These are phyloP conservation scores for Excoecaria agallocha DNA, from an alignment of 345 rosid genomes.

Conservation along the genomic window DNA sequence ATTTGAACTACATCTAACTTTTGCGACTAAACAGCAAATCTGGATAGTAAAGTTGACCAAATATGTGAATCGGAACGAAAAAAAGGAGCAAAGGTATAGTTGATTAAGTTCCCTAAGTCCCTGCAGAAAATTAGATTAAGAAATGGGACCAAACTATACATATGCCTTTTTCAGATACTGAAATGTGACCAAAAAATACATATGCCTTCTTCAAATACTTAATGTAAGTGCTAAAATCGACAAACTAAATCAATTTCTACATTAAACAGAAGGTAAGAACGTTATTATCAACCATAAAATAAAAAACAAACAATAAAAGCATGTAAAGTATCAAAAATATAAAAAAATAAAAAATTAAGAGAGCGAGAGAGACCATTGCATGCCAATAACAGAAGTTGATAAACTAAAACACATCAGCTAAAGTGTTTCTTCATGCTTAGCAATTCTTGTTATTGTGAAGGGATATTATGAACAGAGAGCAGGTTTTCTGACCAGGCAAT, in stretches of 20 bases:
- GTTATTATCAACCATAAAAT: background rate
- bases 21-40: background rate
- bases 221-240: background rate
- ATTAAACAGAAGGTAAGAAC: background rate
- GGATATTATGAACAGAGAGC: background rate
- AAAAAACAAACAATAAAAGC: background rate
- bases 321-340: background rate
- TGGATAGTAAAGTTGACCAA: background rate
- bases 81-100: background rate
- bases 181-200: no score
- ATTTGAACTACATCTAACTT: background rate
- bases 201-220: no score
- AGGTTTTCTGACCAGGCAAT: background rate
- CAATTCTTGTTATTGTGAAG: background rate
- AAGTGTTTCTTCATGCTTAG: background rate
- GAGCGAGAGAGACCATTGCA: background rate
- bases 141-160: background rate
- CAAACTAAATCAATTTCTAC: background rate
- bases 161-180: background rate
- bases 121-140: slow-evolving; percentile 36
- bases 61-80: background rate
- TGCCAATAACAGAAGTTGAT: background rate
- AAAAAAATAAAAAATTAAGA: background rate
- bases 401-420: background rate
- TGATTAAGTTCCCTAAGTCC: slow-evolving; percentile 72